phyloP scores from a whole-genome alignment of 805 yeast genomes.

The Jamesozyma rosinii region DNA sequence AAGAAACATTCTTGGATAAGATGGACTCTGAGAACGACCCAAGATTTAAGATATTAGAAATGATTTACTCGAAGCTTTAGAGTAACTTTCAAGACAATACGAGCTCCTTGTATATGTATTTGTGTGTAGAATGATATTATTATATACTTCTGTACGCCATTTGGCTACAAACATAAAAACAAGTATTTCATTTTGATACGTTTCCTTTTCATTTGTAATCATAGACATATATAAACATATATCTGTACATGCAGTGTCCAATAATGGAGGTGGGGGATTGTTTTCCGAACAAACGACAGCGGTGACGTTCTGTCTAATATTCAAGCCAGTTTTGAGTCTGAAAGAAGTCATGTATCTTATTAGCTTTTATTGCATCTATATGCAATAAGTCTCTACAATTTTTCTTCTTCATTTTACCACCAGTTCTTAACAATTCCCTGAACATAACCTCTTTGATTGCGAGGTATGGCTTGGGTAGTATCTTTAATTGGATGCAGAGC shows the following conservation, averaged over 20 bases:
- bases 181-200: no score
- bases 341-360: conserved; percentile 85
- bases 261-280: neutral
- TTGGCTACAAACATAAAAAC: no score
- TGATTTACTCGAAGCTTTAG: conserved; percentile 28
- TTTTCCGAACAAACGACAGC: no score
- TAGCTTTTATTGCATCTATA: conserved; percentile 79
- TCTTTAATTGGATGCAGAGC: conserved; percentile 72
- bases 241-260: neutral
- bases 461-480: conserved; percentile 86
- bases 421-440: conserved; percentile 75
- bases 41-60: conserved; percentile 23
- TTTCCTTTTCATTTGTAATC: no score
- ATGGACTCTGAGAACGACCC: conserved; percentile 22
- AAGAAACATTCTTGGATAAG: conserved; percentile 28
- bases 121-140: neutral
- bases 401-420: conserved; percentile 74
- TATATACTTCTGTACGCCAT: no score
- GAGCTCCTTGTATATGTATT: no score
- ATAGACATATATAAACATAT: no score
- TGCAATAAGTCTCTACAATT: conserved; percentile 77
- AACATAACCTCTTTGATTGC: conserved; percentile 86
- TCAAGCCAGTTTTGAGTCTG: conserved; percentile 79
- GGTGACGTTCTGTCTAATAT: no score
- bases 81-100: neutral